A percentile compares a stretch with the other conserved stretches of the same genome.
Conservation (phyloP, 108 stramenopile species). For the Chaetoceros tenuissimus region DNA sequence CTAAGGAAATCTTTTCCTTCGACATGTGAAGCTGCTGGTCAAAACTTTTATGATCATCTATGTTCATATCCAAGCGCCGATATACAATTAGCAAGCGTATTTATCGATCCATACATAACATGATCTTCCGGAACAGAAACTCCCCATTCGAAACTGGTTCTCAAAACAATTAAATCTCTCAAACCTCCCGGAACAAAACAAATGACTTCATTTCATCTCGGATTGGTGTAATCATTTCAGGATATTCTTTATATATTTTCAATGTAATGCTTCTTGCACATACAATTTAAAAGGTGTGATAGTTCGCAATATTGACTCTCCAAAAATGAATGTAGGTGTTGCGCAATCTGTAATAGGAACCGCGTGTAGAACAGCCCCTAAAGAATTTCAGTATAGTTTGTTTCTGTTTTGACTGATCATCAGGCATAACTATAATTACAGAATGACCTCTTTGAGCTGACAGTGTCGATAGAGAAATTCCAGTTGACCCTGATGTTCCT, state of each 20-base stretch:
- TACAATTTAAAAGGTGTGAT: neutral
- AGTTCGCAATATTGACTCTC: conserved; percentile 53
- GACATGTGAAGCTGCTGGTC: too few species aligned
- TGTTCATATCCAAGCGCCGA: too few species aligned
- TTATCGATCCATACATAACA: too few species aligned
- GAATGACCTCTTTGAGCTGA: conserved; percentile 76
- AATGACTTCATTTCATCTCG: too few species aligned
- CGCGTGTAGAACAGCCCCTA: conserved; percentile 79
- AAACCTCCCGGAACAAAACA: too few species aligned
- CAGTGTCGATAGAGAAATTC: conserved; percentile 85
- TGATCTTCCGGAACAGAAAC: too few species aligned
- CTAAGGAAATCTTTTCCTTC: too few species aligned
- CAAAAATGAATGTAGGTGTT: conserved; percentile 91
- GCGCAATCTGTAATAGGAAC: conserved; percentile 81
- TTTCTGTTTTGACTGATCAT: conserved; percentile 91
- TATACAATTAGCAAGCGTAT: too few species aligned
- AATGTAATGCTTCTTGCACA: conserved; percentile 11
- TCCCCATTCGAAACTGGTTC: too few species aligned
- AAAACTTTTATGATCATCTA: too few species aligned
- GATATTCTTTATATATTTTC: conserved; percentile 29
- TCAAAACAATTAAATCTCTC: too few species aligned
- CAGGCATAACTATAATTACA: conserved; percentile 88
- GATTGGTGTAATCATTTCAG: too few species aligned
- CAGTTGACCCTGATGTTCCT: conserved; percentile 95
- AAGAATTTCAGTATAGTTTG: conserved; percentile 40